phyloP scores from a whole-genome alignment of 106 monocot genomes.

The Dendrobium officinale region DNA sequence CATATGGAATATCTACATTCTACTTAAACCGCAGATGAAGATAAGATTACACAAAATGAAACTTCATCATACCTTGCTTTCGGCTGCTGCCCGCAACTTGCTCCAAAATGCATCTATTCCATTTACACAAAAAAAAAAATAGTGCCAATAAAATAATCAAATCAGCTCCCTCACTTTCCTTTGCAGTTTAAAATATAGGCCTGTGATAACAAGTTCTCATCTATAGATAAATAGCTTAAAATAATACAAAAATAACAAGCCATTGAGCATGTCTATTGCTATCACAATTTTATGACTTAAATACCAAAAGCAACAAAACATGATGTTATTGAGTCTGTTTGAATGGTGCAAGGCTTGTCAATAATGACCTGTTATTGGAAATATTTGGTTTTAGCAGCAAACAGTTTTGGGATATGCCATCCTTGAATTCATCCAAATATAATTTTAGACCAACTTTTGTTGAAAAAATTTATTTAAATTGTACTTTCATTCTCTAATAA shows the following conservation, averaged over 20 bases:
- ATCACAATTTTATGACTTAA: neutral
- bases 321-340: neutral
- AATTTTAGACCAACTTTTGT: neutral
- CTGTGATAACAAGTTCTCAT: neutral
- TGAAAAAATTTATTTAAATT: neutral
- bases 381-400: neutral
- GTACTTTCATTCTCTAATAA: neutral
- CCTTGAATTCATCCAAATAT: neutral
- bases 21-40: neutral
- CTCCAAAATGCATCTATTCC: conserved; percentile 6
- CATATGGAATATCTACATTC: neutral
- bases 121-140: neutral
- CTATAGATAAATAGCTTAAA: neutral
- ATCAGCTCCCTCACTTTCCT: neutral
- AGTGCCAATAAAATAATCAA: neutral
- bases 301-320: neutral
- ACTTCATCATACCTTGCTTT: conserved; percentile 7
- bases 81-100: conserved; percentile 1
- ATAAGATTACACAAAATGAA: neutral
- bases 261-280: neutral
- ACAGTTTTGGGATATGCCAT: neutral
- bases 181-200: neutral
- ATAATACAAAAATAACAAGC: neutral
- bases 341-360: neutral
- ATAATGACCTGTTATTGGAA: neutral